Conservation (phyloP, 352 stramenopile genomes). For the Globisporangium cylindrosporum region DNA sequence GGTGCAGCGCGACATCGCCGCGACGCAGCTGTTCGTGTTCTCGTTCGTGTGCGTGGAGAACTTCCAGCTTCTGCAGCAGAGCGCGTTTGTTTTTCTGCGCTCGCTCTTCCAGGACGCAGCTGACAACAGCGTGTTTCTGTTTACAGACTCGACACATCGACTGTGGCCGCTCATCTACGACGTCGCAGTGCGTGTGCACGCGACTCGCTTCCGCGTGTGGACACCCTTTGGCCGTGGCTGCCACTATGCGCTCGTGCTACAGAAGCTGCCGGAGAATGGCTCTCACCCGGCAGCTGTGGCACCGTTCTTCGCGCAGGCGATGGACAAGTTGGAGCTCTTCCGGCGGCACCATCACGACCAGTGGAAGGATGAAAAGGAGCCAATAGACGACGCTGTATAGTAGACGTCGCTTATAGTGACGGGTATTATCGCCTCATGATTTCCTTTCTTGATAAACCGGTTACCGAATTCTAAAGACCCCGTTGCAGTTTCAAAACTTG, state of each 20-base stretch:
- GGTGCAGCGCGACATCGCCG: slow-evolving; percentile 23
- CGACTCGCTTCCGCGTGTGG: slow-evolving; percentile 46
- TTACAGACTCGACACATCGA: slow-evolving; percentile 70
- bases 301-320: slow-evolving; percentile 42
- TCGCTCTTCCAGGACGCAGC: slow-evolving; percentile 40
- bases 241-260: slow-evolving; percentile 61
- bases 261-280: slow-evolving; percentile 33
- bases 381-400: background rate
- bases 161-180: slow-evolving; percentile 60
- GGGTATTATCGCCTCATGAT: too few species aligned
- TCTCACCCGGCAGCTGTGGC: slow-evolving; percentile 14
- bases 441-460: too few species aligned
- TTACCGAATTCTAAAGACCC: too few species aligned
- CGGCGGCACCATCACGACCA: slow-evolving; percentile 44
- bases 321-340: slow-evolving; percentile 47
- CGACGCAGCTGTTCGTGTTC: slow-evolving; percentile 56
- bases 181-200: slow-evolving; percentile 28
- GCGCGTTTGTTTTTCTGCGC: slow-evolving; percentile 46
- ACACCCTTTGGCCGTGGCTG: slow-evolving; percentile 53
- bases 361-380: slow-evolving; percentile 1
- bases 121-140: slow-evolving; percentile 51
- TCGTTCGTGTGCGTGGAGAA: slow-evolving; percentile 78
- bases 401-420: too few species aligned
- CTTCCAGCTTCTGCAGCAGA: slow-evolving; percentile 47
- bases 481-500: too few species aligned